These are phyloP conservation scores for Raphanus sativus DNA, from an alignment of 345 rosid species.

Conservation along the genomic window DNA sequence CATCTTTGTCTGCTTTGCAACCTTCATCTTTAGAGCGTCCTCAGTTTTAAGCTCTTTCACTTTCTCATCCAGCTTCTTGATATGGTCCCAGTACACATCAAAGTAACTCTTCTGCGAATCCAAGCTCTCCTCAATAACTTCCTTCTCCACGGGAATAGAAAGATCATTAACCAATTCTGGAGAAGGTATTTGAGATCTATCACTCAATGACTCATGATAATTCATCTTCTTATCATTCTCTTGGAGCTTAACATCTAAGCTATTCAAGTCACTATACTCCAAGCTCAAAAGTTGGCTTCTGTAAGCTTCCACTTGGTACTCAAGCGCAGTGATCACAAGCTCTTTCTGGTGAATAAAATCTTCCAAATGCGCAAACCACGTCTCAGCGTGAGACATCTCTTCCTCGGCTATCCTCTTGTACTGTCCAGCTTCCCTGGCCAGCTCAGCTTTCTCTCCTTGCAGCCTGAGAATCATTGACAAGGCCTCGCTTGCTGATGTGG, in stretches of 20 bases:
- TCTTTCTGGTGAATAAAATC: conserved; percentile 72
- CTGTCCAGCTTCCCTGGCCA: conserved; percentile 78
- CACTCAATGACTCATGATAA: conserved; percentile 4
- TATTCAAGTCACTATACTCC: conserved; percentile 54
- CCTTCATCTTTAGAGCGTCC: conserved; percentile 31
- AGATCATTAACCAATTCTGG: conserved; percentile 20
- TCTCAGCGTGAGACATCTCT: conserved; percentile 70
- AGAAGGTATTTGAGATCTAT: conserved; percentile 29
- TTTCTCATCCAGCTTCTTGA: conserved; percentile 51
- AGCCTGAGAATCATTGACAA: conserved; percentile 82
- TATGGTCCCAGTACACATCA: conserved; percentile 60
- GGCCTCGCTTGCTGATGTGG: conserved; percentile 74
- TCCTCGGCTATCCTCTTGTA: conserved; percentile 83
- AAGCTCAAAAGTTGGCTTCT: conserved; percentile 63
- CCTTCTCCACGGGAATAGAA: conserved; percentile 31
- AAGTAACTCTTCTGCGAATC: conserved; percentile 37
- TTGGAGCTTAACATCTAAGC: conserved; percentile 42
- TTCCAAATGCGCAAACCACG: conserved; percentile 58
- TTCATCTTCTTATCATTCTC: conserved; percentile 34
- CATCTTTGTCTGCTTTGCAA: conserved; percentile 34
- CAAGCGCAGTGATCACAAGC: conserved; percentile 71
- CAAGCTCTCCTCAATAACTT: conserved; percentile 34
- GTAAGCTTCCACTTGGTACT: conserved; percentile 69
- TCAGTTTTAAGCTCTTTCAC: conserved; percentile 45
- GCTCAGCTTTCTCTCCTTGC: conserved; percentile 77